Percentiles rank a stretch among this genome's conserved stretches.
phyloP scores from a whole-genome alignment of 73 alveolate genomes.

The Durusdinium trenchii region DNA sequence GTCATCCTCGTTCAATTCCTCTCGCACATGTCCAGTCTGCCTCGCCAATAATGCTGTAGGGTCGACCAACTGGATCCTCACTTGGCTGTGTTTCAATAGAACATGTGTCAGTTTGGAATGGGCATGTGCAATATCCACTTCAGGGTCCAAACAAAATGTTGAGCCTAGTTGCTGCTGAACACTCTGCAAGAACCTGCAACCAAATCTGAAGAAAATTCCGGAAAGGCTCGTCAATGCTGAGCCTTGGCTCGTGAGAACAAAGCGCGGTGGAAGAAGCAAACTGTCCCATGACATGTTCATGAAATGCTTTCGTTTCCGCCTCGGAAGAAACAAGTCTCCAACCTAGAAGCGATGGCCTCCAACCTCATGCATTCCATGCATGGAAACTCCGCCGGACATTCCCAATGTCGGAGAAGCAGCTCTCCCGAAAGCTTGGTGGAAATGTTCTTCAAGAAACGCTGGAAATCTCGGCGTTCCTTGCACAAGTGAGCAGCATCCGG shows the following conservation, averaged over 20 bases:
- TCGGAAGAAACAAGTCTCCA: neutral
- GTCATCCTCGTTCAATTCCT: neutral
- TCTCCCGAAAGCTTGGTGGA: constrained; percentile 27
- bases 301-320: too few species aligned
- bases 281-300: too few species aligned
- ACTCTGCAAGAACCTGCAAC: constrained; percentile 68
- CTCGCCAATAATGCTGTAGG: constrained; percentile 82
- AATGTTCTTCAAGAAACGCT: constrained; percentile 62
- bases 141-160: neutral
- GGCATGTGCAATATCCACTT: too few species aligned
- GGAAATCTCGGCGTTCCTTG: constrained; percentile 71
- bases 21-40: neutral
- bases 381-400: neutral
- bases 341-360: too few species aligned
- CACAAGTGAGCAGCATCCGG: neutral
- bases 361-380: neutral
- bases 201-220: constrained; percentile 52
- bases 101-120: neutral
- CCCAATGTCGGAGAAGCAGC: too few species aligned
- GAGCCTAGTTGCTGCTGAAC: constrained; percentile 33
- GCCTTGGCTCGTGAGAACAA: neutral
- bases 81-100: too few species aligned
- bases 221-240: constrained; percentile 31
- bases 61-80: constrained; percentile 71
- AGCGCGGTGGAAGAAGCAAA: neutral